Percentiles rank a stretch among this genome's conserved stretches.
Evolutionary conservation across 331 rosid genomes (phyloP).

Genomic region (Telfairia occidentalis): DNA sequence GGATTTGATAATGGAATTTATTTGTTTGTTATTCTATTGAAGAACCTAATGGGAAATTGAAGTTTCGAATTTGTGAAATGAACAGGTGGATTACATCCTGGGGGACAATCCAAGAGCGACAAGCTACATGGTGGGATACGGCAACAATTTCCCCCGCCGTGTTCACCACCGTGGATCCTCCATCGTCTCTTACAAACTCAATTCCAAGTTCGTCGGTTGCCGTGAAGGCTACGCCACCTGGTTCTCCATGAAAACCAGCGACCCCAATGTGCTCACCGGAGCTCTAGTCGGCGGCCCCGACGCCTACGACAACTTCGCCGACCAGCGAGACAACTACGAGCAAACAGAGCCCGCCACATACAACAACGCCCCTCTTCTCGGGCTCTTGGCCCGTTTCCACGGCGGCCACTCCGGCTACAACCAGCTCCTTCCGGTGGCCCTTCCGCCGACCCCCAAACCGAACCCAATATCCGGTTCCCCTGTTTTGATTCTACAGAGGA

Average conservation of each 20-base stretch:
- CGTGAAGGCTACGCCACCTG: constrained; percentile 88
- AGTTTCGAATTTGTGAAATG: no score
- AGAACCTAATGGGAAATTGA: no score
- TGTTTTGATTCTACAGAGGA: constrained; percentile 46
- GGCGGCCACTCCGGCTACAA: constrained; percentile 52
- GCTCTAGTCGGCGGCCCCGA: constrained; percentile 99
- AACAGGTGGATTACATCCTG: constrained; percentile 80
- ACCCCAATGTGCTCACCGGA: constrained; percentile 70
- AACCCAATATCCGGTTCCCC: constrained; percentile 20
- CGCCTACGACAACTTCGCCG: constrained; percentile 94
- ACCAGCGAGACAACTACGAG: constrained; percentile 77
- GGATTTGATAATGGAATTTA: no score
- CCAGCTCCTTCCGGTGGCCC: constrained; percentile 61
- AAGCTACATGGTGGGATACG: constrained; percentile 95
- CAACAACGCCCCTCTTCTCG: constrained; percentile 93
- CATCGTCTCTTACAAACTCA: constrained; percentile 63
- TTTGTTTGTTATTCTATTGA: no score
- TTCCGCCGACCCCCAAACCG: not conserved
- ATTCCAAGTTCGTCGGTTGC: constrained; percentile 64
- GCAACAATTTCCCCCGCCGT: constrained; percentile 74
- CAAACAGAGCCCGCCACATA: constrained; percentile 98
- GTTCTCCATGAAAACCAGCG: constrained; percentile 60
- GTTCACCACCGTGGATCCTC: constrained; percentile 94
- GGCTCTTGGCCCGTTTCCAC: constrained; percentile 60
- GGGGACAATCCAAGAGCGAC: constrained; percentile 99